These are phyloP conservation scores for Cryphonectria nitschkei DNA, from an alignment of 2,329 filamentous ascomycete genomes.

Conservation along the genomic window DNA sequence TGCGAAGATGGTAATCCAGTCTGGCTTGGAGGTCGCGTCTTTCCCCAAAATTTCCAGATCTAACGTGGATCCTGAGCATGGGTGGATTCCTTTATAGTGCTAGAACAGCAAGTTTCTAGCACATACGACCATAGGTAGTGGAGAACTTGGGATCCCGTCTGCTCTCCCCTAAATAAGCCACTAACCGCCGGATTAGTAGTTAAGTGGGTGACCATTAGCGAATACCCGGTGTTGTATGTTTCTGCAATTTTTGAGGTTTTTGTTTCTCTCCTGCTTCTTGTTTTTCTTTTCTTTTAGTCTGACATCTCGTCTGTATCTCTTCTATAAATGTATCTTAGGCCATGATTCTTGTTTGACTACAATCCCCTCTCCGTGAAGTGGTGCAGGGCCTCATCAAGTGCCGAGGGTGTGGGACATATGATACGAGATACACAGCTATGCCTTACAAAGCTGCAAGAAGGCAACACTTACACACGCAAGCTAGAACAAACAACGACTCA, in stretches of 20 bases:
- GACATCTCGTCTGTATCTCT: too few relatives aligned
- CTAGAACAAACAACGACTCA: not conserved
- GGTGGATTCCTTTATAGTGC: not conserved
- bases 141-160: constrained; percentile 20
- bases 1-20: not conserved
- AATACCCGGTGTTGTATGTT: constrained; percentile 24
- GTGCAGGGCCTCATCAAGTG: not conserved
- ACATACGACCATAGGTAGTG: constrained; percentile 21
- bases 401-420: not conserved
- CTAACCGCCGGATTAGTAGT: constrained; percentile 18
- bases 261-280: not conserved
- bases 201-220: constrained; percentile 20
- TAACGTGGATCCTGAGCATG: not conserved
- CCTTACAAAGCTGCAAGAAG: constrained; percentile 21
- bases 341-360: too few relatives aligned
- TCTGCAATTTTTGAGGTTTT: not conserved
- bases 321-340: too few relatives aligned
- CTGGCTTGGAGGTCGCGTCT: not conserved
- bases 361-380: not conserved
- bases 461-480: constrained; percentile 36
- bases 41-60: not conserved
- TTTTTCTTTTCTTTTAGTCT: not conserved
- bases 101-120: not conserved
- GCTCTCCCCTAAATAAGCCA: constrained; percentile 22
- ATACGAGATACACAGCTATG: not conserved